Evolutionary conservation across 805 yeast species (phyloP).

Genomic region (Brettanomyces anomalus): DNA sequence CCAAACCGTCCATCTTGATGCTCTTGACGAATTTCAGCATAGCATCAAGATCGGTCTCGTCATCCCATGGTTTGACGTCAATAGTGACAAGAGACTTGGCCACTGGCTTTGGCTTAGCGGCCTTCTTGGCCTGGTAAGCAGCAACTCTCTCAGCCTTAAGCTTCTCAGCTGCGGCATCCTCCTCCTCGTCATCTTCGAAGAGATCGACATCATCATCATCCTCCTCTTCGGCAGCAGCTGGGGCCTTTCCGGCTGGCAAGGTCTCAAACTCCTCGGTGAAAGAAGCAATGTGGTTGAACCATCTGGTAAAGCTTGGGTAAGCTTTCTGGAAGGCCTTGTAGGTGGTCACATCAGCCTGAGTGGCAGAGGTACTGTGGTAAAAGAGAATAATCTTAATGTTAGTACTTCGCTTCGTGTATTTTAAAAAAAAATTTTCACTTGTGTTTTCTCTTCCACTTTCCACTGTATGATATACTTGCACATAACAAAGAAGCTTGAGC

Average conservation of each 20-base stretch:
- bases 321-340: slow-evolving; percentile 89
- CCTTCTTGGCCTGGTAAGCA: slow-evolving; percentile 94
- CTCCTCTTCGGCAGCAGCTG: slow-evolving; percentile 48
- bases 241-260: slow-evolving; percentile 71
- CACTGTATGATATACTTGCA: no score
- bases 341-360: slow-evolving; percentile 92
- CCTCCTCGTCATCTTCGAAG: slow-evolving; percentile 80
- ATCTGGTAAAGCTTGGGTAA: slow-evolving; percentile 94
- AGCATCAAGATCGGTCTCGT: slow-evolving; percentile 92
- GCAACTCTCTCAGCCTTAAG: slow-evolving; percentile 96
- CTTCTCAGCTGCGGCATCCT: slow-evolving; percentile 94
- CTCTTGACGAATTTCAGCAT: slow-evolving; percentile 79
- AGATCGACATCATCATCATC: slow-evolving; percentile 89
- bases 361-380: slow-evolving; percentile 62
- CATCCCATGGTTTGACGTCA: slow-evolving; percentile 99
- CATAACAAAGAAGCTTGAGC: no score
- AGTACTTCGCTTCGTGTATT: no score
- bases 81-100: slow-evolving; percentile 96
- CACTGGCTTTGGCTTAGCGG: slow-evolving; percentile 96
- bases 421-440: slow-evolving; percentile 1
- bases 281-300: slow-evolving; percentile 98
- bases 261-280: slow-evolving; percentile 76
- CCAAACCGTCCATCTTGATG: slow-evolving; percentile 84
- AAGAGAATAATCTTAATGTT: no score
- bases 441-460: no score